phyloP scores from a whole-genome alignment of 495 filamentous ascomycete genomes.

The Hypoxylon cercidicola region DNA sequence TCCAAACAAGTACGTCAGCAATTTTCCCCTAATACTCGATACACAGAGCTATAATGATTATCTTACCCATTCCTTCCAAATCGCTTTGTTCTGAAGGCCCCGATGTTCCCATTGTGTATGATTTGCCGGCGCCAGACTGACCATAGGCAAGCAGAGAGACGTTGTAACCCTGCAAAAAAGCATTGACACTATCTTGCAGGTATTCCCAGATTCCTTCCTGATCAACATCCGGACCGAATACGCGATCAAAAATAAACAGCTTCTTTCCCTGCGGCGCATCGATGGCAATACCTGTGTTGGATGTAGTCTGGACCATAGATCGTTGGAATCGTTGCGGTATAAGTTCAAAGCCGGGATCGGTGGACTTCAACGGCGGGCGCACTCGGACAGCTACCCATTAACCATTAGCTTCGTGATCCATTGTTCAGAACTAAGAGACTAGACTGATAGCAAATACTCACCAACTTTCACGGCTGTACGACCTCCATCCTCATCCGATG shows the following conservation, averaged over 20 bases:
- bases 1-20: constrained; percentile 12
- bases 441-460: constrained; percentile 63
- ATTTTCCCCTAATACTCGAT: background rate
- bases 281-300: constrained; percentile 83
- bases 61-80: constrained; percentile 80
- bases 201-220: constrained; percentile 98
- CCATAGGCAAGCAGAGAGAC: constrained; percentile 97
- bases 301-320: constrained; percentile 89
- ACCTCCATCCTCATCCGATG: constrained; percentile 86
- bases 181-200: constrained; percentile 85
- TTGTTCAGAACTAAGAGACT: constrained; percentile 12
- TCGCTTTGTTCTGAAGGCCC: constrained; percentile 85
- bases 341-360: constrained; percentile 91
- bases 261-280: constrained; percentile 93
- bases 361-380: constrained; percentile 83
- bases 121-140: constrained; percentile 99
- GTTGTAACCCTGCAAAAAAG: constrained; percentile 97
- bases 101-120: constrained; percentile 98
- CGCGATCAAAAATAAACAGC: constrained; percentile 93
- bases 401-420: constrained; percentile 37
- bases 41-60: background rate
- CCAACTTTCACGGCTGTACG: constrained; percentile 99
- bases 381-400: constrained; percentile 82
- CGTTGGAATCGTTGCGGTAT: constrained; percentile 96
- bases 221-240: constrained; percentile 83